These are phyloP conservation scores for Pyrus pyrifolia DNA, from an alignment of 306 rosid species.

Conservation along the genomic window DNA sequence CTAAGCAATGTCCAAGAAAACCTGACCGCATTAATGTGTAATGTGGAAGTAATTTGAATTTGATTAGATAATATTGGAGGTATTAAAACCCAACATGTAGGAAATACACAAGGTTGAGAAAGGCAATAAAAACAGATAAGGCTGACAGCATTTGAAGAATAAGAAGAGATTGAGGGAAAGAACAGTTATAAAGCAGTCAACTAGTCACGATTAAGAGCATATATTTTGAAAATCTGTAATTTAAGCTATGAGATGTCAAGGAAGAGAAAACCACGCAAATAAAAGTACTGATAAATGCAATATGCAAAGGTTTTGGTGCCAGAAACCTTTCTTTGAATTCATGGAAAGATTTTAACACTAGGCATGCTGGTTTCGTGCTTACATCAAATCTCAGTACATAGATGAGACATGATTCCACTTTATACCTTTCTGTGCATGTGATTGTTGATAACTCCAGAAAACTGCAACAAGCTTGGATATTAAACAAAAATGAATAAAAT, in stretches of 20 bases:
- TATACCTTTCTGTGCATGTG: too few species aligned
- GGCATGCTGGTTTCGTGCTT: too few species aligned
- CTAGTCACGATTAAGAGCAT: not conserved
- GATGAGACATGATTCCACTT: too few species aligned
- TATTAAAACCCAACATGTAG: not conserved
- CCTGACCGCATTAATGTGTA: not conserved
- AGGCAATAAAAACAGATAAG: not conserved
- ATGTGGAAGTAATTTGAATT: not conserved
- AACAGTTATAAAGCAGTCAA: not conserved
- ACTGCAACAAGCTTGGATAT: too few species aligned
- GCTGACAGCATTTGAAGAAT: not conserved
- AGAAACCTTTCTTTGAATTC: too few species aligned
- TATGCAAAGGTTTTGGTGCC: too few species aligned
- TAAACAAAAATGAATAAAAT: too few species aligned
- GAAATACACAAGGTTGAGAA: not conserved
- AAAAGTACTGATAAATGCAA: not conserved
- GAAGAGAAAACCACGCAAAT: not conserved
- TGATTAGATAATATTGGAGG: not conserved
- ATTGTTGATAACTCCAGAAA: too few species aligned
- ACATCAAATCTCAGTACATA: too few species aligned
- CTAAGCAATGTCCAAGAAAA: not conserved
- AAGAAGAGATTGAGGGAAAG: not conserved
- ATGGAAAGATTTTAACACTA: too few species aligned
- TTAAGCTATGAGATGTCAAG: not conserved
- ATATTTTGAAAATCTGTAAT: not conserved